Percentiles rank a stretch among this genome's conserved stretches.
Conservation (phyloP, 805 yeast genomes). For the Wickerhamiella vanderwaltii region DNA sequence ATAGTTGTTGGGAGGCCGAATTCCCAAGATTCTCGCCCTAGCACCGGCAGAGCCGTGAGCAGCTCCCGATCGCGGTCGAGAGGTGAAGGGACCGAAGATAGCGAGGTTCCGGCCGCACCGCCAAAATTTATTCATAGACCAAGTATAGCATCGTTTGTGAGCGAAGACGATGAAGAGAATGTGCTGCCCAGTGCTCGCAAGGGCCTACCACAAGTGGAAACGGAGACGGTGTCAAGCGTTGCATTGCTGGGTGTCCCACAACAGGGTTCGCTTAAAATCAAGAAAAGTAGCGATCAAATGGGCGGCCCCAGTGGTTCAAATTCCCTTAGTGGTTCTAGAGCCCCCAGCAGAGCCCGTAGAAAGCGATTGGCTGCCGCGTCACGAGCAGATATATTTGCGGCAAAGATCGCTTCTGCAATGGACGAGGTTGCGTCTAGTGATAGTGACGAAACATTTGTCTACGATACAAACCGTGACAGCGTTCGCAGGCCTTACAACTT, state of each 20-base stretch:
- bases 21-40: background rate
- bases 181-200: conserved; percentile 7
- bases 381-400: conserved; percentile 88
- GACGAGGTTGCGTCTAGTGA: conserved; percentile 74
- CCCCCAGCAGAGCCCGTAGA: conserved; percentile 28
- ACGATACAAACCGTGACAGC: conserved; percentile 39
- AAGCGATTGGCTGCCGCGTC: conserved; percentile 39
- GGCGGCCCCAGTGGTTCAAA: background rate
- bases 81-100: too few species aligned
- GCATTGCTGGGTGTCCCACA: conserved; percentile 28
- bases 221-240: conserved; percentile 47
- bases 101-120: too few species aligned
- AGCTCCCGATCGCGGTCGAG: background rate
- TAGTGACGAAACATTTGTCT: conserved; percentile 92
- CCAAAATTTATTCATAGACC: conserved; percentile 5
- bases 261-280: conserved; percentile 16
- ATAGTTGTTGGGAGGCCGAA: background rate
- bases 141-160: background rate
- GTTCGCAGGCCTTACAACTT: conserved; percentile 17
- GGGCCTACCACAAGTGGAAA: conserved; percentile 33
- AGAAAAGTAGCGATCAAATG: conserved; percentile 25
- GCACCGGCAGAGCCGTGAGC: conserved; percentile 3
- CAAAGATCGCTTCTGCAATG: conserved; percentile 86
- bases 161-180: conserved; percentile 8
- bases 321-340: conserved; percentile 8